These are phyloP conservation scores for Kodamaea sagamina DNA, from an alignment of 805 yeast genomes.

Conservation along the genomic window DNA sequence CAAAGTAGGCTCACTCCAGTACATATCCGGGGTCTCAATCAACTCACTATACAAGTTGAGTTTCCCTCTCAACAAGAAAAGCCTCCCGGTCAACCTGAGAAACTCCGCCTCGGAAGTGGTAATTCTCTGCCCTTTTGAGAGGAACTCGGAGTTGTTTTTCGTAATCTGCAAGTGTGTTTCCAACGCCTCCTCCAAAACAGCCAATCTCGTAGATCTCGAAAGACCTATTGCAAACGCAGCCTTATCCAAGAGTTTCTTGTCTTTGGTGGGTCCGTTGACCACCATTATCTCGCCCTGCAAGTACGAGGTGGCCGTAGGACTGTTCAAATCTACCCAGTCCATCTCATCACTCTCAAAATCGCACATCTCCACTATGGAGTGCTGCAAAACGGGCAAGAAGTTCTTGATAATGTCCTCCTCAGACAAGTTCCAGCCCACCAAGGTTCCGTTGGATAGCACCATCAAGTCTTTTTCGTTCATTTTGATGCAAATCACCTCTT, in stretches of 20 bases:
- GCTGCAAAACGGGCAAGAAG: constrained; percentile 53
- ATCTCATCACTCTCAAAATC: constrained; percentile 78
- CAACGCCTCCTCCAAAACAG: constrained; percentile 71
- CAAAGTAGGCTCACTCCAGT: constrained; percentile 88
- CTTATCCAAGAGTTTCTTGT: constrained; percentile 63
- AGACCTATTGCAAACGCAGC: constrained; percentile 89
- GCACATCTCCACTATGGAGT: constrained; percentile 45
- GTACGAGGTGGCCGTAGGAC: constrained; percentile 30
- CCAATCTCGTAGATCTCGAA: constrained; percentile 82
- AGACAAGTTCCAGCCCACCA: constrained; percentile 79
- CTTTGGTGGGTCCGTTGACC: constrained; percentile 53
- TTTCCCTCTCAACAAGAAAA: constrained; percentile 77
- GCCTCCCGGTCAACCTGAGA: constrained; percentile 67
- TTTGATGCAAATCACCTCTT: constrained; percentile 64
- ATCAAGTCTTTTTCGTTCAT: constrained; percentile 53
- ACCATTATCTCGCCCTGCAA: constrained; percentile 72
- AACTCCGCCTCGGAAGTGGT: constrained; percentile 57
- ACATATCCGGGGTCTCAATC: constrained; percentile 88
- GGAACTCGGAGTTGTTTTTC: constrained; percentile 60
- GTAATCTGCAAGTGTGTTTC: constrained; percentile 70
- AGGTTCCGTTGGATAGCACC: constrained; percentile 72
- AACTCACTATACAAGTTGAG: constrained; percentile 83
- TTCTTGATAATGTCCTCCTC: constrained; percentile 52
- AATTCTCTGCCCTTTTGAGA: constrained; percentile 60
- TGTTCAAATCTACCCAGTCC: constrained; percentile 63